phyloP scores from a whole-genome alignment of 1,139 yeast species.

The Blastobotrys buckinghamii region DNA sequence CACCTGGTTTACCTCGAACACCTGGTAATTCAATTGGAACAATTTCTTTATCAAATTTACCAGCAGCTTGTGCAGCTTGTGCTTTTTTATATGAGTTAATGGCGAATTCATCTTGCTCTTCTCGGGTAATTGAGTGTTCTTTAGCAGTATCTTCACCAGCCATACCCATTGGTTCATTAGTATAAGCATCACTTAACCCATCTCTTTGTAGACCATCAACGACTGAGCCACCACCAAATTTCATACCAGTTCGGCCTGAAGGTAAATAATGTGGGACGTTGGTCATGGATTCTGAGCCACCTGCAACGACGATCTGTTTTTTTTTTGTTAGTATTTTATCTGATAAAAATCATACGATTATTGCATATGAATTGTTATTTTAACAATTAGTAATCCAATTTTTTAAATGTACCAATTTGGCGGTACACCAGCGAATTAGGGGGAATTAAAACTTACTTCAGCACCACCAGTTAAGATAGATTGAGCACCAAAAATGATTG shows the following conservation, averaged over 20 bases:
- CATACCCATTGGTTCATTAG: constrained; percentile 84
- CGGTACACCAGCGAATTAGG: no score
- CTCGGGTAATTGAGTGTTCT: constrained; percentile 58
- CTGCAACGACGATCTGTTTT: constrained; percentile 67
- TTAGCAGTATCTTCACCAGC: constrained; percentile 94
- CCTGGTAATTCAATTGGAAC: constrained; percentile 87
- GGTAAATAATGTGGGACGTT: constrained; percentile 93
- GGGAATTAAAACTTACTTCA: constrained; percentile 36
- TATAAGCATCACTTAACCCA: constrained; percentile 88
- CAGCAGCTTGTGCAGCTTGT: constrained; percentile 66
- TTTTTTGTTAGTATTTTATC: not conserved
- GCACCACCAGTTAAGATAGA: constrained; percentile 83
- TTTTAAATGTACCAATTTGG: no score
- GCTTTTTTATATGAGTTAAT: constrained; percentile 84
- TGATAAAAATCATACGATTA: constrained; percentile 1
- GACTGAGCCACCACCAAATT: constrained; percentile 73
- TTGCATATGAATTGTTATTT: not conserved
- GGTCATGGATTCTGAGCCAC: constrained; percentile 98
- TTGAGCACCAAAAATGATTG: constrained; percentile 86
- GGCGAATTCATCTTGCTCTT: constrained; percentile 80
- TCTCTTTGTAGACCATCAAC: constrained; percentile 89
- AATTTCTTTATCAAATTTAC: constrained; percentile 77
- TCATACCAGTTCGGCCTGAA: constrained; percentile 76
- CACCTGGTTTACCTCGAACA: constrained; percentile 87
- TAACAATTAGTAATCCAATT: no score